These are phyloP conservation scores for Solanum corneliomulleri DNA, from an alignment of 257 asterid genomes.

Conservation along the genomic window DNA sequence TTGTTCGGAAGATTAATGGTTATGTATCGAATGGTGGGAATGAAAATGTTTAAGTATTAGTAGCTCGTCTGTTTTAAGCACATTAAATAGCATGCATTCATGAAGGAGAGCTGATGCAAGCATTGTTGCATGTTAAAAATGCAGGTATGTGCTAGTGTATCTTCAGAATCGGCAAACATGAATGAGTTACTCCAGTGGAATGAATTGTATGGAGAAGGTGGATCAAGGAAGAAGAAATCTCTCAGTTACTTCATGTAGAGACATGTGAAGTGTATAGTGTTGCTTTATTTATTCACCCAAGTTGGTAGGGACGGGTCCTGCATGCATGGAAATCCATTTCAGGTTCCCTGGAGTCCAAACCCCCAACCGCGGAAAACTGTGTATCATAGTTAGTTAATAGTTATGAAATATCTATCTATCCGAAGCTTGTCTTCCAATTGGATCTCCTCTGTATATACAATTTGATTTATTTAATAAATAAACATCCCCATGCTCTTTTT, in stretches of 20 bases:
- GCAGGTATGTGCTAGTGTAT: slow-evolving; percentile 50
- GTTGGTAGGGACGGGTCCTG: neutral
- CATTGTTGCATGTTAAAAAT: neutral
- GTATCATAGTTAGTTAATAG: neutral
- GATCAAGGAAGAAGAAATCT: slow-evolving; percentile 37
- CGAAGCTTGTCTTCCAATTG: neutral
- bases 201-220: slow-evolving; percentile 45
- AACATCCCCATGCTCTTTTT: neutral
- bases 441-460: neutral
- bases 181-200: slow-evolving; percentile 47
- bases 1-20: neutral
- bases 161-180: slow-evolving; percentile 46
- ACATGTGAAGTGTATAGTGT: slow-evolving; percentile 2
- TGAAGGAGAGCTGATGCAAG: neutral
- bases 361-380: neutral
- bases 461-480: neutral
- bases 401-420: neutral
- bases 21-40: neutral
- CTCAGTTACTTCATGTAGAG: slow-evolving; percentile 48
- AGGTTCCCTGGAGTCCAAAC: neutral
- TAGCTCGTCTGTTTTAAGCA: neutral
- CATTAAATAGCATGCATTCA: neutral
- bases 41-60: neutral
- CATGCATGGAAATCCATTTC: neutral
- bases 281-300: neutral